These are phyloP conservation scores for Trichoderma arundinaceum DNA, from an alignment of 2,329 filamentous ascomycete species.

Conservation along the genomic window DNA sequence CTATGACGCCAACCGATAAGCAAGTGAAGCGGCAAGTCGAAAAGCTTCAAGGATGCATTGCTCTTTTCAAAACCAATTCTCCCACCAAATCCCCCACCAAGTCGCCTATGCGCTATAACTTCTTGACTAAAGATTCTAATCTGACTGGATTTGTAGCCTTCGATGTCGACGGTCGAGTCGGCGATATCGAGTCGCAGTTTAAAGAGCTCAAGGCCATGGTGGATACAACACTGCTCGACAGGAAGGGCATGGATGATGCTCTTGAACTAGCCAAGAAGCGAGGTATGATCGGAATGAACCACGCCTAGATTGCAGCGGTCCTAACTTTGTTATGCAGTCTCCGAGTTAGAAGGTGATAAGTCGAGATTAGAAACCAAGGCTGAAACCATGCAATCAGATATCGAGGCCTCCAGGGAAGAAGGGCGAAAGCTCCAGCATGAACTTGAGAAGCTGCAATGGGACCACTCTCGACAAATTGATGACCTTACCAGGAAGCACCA, in stretches of 20 bases:
- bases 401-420: conserved; percentile 53
- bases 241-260: conserved; percentile 73
- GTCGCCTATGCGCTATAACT: conserved; percentile 57
- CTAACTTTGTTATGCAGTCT: conserved; percentile 45
- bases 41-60: conserved; percentile 43
- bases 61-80: conserved; percentile 42
- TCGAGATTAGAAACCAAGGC: conserved; percentile 55
- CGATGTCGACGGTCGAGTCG: conserved; percentile 79
- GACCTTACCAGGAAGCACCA: conserved; percentile 52
- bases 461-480: conserved; percentile 57
- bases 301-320: conserved; percentile 26
- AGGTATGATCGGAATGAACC: conserved; percentile 59
- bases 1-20: conserved; percentile 43
- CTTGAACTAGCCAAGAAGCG: conserved; percentile 75
- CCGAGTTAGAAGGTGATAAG: conserved; percentile 56
- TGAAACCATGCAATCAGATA: conserved; percentile 64
- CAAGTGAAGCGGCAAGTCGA: conserved; percentile 43
- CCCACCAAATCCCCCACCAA: conserved; percentile 47
- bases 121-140: conserved; percentile 78
- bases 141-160: conserved; percentile 68
- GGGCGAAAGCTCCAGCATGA: conserved; percentile 45
- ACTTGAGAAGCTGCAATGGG: conserved; percentile 47
- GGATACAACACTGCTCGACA: conserved; percentile 69
- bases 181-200: conserved; percentile 77
- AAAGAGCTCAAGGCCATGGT: conserved; percentile 74